A percentile compares a stretch with the other conserved stretches of the same genome.
phyloP scores from a whole-genome alignment of 495 filamentous ascomycete genomes.

The Achaetomiella virescens region DNA sequence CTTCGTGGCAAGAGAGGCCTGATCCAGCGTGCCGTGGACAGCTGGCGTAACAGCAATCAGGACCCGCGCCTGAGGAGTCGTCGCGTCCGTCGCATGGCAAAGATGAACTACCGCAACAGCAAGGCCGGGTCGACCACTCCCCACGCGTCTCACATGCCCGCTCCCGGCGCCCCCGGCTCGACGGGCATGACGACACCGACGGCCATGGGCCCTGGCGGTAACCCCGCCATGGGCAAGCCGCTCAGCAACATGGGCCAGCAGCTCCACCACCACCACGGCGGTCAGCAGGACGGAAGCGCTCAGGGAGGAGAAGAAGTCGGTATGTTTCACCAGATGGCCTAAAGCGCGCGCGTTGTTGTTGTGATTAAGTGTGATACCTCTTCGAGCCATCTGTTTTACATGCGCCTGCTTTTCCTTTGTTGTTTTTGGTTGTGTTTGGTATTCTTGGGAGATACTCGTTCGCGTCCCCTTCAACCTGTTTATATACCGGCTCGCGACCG shows the following conservation, averaged over 20 bases:
- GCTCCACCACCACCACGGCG: constrained; percentile 59
- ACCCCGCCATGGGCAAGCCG: constrained; percentile 49
- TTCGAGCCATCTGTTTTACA: constrained; percentile 28
- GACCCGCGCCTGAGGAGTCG: constrained; percentile 84
- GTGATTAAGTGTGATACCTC: constrained; percentile 49
- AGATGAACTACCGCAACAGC: constrained; percentile 67
- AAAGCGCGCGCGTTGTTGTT: constrained; percentile 39
- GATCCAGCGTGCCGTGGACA: constrained; percentile 95
- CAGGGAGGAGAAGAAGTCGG: constrained; percentile 80
- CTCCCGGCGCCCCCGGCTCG: constrained; percentile 42
- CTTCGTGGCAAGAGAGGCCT: constrained; percentile 88
- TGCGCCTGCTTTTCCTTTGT: constrained; percentile 19
- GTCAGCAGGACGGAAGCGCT: constrained; percentile 62
- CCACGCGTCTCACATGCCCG: constrained; percentile 38
- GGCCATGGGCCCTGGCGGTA: constrained; percentile 39
- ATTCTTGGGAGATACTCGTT: constrained; percentile 26
- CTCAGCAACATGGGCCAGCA: constrained; percentile 55
- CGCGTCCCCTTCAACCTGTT: constrained; percentile 29
- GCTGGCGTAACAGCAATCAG: constrained; percentile 98
- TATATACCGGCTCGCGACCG: constrained; percentile 43
- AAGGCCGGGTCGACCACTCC: constrained; percentile 51
- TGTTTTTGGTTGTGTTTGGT: constrained; percentile 25
- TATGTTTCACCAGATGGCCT: constrained; percentile 86
- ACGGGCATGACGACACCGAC: constrained; percentile 49
- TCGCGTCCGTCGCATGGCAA: constrained; percentile 88